A percentile compares a stretch with the other conserved stretches of the same genome.
phyloP scores from a whole-genome alignment of 257 asterid genomes.

The Prunella vulgaris region DNA sequence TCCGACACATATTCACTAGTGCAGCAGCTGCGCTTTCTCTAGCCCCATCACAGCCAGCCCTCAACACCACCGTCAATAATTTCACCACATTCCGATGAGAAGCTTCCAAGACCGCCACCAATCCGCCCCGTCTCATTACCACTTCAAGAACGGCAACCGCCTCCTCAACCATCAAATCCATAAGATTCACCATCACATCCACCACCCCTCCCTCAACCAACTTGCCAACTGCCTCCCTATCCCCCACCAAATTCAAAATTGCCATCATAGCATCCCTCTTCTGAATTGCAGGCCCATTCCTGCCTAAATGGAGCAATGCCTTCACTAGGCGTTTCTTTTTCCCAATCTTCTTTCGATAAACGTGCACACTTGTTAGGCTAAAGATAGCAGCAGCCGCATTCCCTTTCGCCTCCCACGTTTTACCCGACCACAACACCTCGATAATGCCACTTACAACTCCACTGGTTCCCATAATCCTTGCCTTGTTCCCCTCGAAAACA shows the following conservation, averaged over 20 bases:
- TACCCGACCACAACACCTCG: conserved; percentile 66
- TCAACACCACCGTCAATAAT: conserved; percentile 34
- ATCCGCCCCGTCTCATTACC: conserved; percentile 74
- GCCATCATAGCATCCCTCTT: conserved; percentile 76
- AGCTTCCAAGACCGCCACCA: conserved; percentile 50
- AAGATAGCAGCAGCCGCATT: conserved; percentile 85
- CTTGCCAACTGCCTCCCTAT: conserved; percentile 57
- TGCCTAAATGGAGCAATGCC: conserved; percentile 60
- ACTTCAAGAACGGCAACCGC: conserved; percentile 65
- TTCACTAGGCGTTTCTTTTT: conserved; percentile 49
- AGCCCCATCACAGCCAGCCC: conserved; percentile 62
- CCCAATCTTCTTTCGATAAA: conserved; percentile 52
- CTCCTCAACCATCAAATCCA: conserved; percentile 59
- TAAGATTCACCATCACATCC: conserved; percentile 41
- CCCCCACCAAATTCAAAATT: conserved; percentile 65
- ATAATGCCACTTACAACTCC: conserved; percentile 57
- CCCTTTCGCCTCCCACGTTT: conserved; percentile 83
- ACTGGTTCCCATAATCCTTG: conserved; percentile 55
- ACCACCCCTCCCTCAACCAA: conserved; percentile 67
- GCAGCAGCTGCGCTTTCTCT: conserved; percentile 68
- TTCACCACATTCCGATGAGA: conserved; percentile 36
- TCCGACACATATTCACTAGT: conserved; percentile 64
- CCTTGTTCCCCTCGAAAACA: conserved; percentile 58
- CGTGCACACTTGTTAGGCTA: conserved; percentile 55
- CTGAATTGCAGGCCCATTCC: conserved; percentile 42